Conservation (phyloP, 2,329 filamentous ascomycete genomes). For the Drechslerella dactyloides region DNA sequence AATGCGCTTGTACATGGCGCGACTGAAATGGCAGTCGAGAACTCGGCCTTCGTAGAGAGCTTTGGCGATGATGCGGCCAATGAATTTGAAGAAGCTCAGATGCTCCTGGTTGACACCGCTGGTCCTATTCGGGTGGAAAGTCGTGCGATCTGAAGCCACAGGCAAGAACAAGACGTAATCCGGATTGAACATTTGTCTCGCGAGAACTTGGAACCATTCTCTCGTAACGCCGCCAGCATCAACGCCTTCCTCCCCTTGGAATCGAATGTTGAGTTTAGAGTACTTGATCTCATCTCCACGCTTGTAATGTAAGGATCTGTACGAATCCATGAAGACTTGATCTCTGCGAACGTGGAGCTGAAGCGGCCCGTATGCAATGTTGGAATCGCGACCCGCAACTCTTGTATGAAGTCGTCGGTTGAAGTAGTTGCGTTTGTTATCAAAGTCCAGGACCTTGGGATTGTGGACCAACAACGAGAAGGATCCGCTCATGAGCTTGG, state of each 20-base stretch:
- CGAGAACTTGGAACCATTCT: constrained; percentile 98
- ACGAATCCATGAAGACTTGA: constrained; percentile 96
- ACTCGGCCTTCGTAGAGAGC: constrained; percentile 94
- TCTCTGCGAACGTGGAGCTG: constrained; percentile 90
- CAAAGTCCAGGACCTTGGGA: constrained; percentile 97
- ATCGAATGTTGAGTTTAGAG: constrained; percentile 95
- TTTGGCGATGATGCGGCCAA: constrained; percentile 97
- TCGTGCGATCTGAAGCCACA: constrained; percentile 94
- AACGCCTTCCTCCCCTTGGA: constrained; percentile 96
- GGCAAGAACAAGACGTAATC: constrained; percentile 97
- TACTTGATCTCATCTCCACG: constrained; percentile 97
- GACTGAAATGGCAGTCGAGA: constrained; percentile 97
- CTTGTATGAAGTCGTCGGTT: constrained; percentile 86
- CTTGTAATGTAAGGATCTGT: constrained; percentile 98
- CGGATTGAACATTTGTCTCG: constrained; percentile 97
- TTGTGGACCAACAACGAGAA: constrained; percentile 97
- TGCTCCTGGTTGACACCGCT: constrained; percentile 95
- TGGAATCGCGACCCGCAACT: constrained; percentile 72
- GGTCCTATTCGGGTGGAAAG: constrained; percentile 95
- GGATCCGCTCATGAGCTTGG: constrained; percentile 97
- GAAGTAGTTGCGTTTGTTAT: constrained; percentile 99
- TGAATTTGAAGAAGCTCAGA: constrained; percentile 98
- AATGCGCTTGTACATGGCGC: constrained; percentile 97
- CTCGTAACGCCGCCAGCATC: constrained; percentile 96
- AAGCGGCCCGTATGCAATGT: constrained; percentile 68